Percentiles rank a stretch among this genome's conserved stretches.
Evolutionary conservation across 352 stramenopile genomes (phyloP).

Genomic region (Pythium biforme): DNA sequence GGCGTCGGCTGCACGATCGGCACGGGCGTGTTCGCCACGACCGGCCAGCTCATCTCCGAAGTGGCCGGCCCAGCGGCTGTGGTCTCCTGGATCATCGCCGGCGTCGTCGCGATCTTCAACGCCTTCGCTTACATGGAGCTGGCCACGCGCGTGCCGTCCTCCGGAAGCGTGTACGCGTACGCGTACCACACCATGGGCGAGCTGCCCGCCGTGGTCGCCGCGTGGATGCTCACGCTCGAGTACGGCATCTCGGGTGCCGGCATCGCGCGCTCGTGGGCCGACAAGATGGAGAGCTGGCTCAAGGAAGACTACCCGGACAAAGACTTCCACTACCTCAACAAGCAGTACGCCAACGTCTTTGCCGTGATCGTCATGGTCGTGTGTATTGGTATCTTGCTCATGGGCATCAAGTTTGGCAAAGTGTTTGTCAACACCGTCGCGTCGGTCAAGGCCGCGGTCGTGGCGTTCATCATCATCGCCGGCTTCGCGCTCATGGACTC

Average conservation of each 20-base stretch:
- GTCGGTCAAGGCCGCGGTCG: constrained; percentile 74
- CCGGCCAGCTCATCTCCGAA: constrained; percentile 67
- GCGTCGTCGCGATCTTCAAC: constrained; percentile 75
- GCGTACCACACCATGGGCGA: constrained; percentile 92
- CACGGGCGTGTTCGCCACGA: constrained; percentile 90
- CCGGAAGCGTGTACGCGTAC: constrained; percentile 92
- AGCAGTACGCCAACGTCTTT: constrained; percentile 55
- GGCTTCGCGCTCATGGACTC: constrained; percentile 83
- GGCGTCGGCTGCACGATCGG: constrained; percentile 92
- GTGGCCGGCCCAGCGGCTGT: constrained; percentile 76
- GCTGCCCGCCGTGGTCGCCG: constrained; percentile 87
- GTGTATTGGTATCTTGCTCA: constrained; percentile 69
- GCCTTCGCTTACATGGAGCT: constrained; percentile 91
- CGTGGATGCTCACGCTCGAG: constrained; percentile 89
- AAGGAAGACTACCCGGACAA: constrained; percentile 38
- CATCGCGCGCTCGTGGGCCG: constrained; percentile 91
- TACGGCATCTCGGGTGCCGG: constrained; percentile 90
- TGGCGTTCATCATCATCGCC: constrained; percentile 91
- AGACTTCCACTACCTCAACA: constrained; percentile 57
- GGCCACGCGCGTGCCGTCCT: constrained; percentile 82
- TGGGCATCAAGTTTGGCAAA: constrained; percentile 88
- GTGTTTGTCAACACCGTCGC: constrained; percentile 87
- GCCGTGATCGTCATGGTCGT: constrained; percentile 67
- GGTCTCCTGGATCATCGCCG: constrained; percentile 81
- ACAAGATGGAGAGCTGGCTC: constrained; percentile 83